Percentiles rank a stretch among this genome's conserved stretches.
phyloP scores from a whole-genome alignment of 1,139 yeast genomes.

The Diutina scorzettiae region DNA sequence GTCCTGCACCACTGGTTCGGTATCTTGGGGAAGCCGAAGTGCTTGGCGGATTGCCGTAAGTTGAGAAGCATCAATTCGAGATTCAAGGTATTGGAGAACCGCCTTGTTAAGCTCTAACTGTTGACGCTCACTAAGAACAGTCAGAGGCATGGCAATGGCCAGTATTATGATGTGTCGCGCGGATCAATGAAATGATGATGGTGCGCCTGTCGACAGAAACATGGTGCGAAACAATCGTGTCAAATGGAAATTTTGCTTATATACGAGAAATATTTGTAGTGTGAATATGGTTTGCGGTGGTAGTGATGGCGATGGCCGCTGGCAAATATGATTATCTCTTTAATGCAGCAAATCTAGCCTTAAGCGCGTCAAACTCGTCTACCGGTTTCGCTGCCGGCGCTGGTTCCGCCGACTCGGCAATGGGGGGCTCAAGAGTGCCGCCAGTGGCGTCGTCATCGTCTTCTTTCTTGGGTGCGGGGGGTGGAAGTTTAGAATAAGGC shows the following conservation, averaged over 20 bases:
- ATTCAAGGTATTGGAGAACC: constrained; percentile 40
- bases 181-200: too few species aligned
- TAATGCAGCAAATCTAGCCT: constrained; percentile 36
- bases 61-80: constrained; percentile 12
- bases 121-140: constrained; percentile 39
- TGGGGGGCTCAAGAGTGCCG: constrained; percentile 10
- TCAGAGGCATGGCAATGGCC: background rate
- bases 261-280: too few species aligned
- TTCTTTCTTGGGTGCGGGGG: constrained; percentile 15
- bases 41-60: background rate
- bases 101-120: constrained; percentile 43
- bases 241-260: too few species aligned
- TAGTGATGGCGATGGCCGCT: too few species aligned
- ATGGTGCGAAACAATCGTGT: too few species aligned
- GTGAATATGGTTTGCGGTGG: too few species aligned
- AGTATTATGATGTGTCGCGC: too few species aligned
- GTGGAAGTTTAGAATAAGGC: constrained; percentile 50
- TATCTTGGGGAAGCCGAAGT: background rate
- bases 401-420: constrained; percentile 8
- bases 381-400: background rate
- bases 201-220: too few species aligned
- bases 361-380: constrained; percentile 28
- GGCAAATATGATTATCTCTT: constrained; percentile 18
- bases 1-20: constrained; percentile 24
- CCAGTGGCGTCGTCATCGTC: constrained; percentile 9